phyloP scores from a whole-genome alignment of 345 rosid species.

The Excoecaria agallocha region DNA sequence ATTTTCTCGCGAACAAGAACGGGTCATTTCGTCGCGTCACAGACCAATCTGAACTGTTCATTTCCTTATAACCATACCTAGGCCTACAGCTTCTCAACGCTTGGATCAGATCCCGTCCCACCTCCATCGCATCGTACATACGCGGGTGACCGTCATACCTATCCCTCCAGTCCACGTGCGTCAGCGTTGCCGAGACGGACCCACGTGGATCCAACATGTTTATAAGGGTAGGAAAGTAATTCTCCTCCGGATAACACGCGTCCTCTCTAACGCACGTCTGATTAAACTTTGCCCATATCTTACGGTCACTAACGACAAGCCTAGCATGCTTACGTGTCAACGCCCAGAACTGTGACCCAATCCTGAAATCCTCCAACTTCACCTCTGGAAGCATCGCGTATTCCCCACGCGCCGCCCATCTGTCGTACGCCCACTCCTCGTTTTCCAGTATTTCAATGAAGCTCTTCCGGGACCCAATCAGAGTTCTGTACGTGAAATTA shows the following conservation, averaged over 20 bases:
- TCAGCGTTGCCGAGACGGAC: conserved; percentile 57
- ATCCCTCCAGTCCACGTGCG: conserved; percentile 72
- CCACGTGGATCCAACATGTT: conserved; percentile 59
- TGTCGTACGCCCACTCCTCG: conserved; percentile 50
- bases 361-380: conserved; percentile 60
- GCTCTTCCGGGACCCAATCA: conserved; percentile 46
- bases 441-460: conserved; percentile 62
- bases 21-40: conserved; percentile 35
- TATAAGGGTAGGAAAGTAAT: conserved; percentile 74
- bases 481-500: conserved; percentile 45
- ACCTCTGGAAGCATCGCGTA: conserved; percentile 74
- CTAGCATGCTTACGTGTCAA: conserved; percentile 69
- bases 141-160: conserved; percentile 63
- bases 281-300: conserved; percentile 61
- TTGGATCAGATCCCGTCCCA: conserved; percentile 48
- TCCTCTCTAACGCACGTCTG: conserved; percentile 47
- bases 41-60: conserved; percentile 42
- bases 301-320: conserved; percentile 51
- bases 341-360: conserved; percentile 88
- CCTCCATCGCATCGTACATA: conserved; percentile 44
- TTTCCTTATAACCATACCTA: conserved; percentile 51
- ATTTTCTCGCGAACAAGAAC: conserved; percentile 70
- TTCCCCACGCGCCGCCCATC: conserved; percentile 82
- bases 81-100: conserved; percentile 41
- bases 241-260: conserved; percentile 71